Base-by-base conservation (phyloP, 805 yeast species). In the Hanseniaspora thailandica region DNA sequence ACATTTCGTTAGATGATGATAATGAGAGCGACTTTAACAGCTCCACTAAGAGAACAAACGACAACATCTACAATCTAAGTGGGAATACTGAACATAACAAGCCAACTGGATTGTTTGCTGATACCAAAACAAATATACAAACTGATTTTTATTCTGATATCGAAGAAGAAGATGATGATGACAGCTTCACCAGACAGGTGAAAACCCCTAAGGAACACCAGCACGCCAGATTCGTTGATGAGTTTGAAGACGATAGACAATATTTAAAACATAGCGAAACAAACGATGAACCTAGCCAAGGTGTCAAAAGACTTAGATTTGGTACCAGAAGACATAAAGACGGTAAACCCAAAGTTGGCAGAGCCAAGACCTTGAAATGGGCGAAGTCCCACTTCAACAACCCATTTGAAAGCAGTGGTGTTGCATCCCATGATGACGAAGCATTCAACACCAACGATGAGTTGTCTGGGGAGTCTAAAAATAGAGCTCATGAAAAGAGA, bases 271-370 rank as follows among this genome's bases (percentile, higher is more conserved):
- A 53, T 9, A 58, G 59, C 22, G 45, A 52, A 3, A 28, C n/a
- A 5, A 40, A 35, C 8, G 41, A 35, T n/a, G 19, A 48, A 4
- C 23, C 34, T 4, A 47, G 45, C 22, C 31, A 40, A 9, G 69
- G 74, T 4, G 83, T 84, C 79, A 80, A 82, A 59, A 75, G 94
- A 61, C 77, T 82, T 59, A 75, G 96, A 68, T 86, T 95, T 95
- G 96, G 96, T 55, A 89, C 97, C 3, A 86, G 84, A 58, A 75
- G 95, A 59, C 77, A 80, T 61, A 78, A 78, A 55, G 75, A 78
- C 57, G 95, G 94, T 8, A 73, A 75, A 45, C 89, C 93, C 22
- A 66, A 68, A 44, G 69, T 77, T 13, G 74, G 75, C 7, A 70
- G 89, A 58, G 75, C 81, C 17, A 81, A 73, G 61, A 82, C 90